Conservation (phyloP, 257 asterid genomes). For the Linaria vulgaris region DNA sequence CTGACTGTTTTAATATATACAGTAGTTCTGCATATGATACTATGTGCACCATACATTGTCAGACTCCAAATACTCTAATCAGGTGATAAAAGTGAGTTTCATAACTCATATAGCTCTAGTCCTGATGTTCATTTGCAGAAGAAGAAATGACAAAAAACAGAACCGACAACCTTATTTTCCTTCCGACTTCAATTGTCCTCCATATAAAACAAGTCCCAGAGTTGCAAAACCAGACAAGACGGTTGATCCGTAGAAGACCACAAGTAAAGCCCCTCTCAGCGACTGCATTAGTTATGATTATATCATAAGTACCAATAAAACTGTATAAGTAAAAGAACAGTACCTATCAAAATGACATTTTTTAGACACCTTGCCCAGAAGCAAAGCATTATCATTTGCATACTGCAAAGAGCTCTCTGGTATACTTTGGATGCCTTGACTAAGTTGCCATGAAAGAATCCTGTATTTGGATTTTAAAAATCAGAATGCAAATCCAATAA, state of each 20-base stretch:
- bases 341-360: background rate
- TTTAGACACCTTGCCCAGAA: constrained; percentile 70
- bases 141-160: constrained; percentile 3
- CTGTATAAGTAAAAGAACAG: background rate
- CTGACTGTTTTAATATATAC: too few species aligned
- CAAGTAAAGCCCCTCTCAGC: constrained; percentile 67
- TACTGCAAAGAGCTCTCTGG: constrained; percentile 82
- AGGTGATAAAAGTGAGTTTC: too few species aligned
- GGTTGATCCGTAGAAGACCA: constrained; percentile 57
- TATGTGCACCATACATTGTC: too few species aligned
- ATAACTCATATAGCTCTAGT: too few species aligned
- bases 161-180: constrained; percentile 43
- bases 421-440: constrained; percentile 71
- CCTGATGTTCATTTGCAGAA: constrained; percentile 3
- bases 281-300: constrained; percentile 51
- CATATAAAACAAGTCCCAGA: constrained; percentile 70
- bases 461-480: constrained; percentile 36
- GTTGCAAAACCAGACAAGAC: constrained; percentile 55
- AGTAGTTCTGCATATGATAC: too few species aligned
- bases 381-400: constrained; percentile 85
- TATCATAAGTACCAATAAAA: constrained; percentile 1
- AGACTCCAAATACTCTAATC: too few species aligned
- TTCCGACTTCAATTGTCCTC: constrained; percentile 57
- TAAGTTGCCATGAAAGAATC: constrained; percentile 69
- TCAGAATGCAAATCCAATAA: constrained; percentile 10